A percentile compares a stretch with the other conserved stretches of the same genome.
Conservation (phyloP, 352 stramenopile species). For the Phytophthora uliginosa region DNA sequence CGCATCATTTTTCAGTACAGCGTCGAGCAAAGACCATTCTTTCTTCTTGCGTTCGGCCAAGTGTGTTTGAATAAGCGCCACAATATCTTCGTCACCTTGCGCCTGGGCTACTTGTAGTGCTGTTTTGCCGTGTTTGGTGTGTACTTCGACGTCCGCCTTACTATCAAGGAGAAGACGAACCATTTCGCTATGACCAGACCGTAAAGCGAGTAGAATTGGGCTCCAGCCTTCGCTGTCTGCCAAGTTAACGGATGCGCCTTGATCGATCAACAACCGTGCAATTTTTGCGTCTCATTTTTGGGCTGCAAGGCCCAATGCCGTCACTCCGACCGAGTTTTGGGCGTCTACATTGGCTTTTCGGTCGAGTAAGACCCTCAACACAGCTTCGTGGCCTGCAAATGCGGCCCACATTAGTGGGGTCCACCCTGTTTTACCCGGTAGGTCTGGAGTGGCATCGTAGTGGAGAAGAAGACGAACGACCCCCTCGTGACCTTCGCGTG, state of each 20-base stretch:
- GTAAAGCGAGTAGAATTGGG: neutral
- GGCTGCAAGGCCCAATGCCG: neutral
- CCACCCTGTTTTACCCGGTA: slow-evolving; percentile 2
- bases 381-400: neutral
- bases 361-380: neutral
- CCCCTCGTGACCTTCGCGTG: neutral
- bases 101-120: neutral
- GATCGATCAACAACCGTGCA: slow-evolving; percentile 1
- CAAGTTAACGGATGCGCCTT: slow-evolving; percentile 1
- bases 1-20: neutral
- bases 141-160: neutral
- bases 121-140: neutral
- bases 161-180: neutral
- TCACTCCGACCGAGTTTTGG: neutral
- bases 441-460: slow-evolving; percentile 8
- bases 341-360: neutral
- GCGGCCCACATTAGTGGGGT: slow-evolving; percentile 12
- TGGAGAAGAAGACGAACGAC: slow-evolving; percentile 5
- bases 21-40: neutral
- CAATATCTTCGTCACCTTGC: neutral
- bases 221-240: slow-evolving; percentile 3
- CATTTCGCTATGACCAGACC: neutral
- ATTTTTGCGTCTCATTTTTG: slow-evolving; percentile 2
- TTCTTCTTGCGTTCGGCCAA: neutral
- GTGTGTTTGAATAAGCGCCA: neutral